A percentile compares a stretch with the other conserved stretches of the same genome.
Conservation (phyloP, 306 rosid species). For the Rosa chinensis region DNA sequence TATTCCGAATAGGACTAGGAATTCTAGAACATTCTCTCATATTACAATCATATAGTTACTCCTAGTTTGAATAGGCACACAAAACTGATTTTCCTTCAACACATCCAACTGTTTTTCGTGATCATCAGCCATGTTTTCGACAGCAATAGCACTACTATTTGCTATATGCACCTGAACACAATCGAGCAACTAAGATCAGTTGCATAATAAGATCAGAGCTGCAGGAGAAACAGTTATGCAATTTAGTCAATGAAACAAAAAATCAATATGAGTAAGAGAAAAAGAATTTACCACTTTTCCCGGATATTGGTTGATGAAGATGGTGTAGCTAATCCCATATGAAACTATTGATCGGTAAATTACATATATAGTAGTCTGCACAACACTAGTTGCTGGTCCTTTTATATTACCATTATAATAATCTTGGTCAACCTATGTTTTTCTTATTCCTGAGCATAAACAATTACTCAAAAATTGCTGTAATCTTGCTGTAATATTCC, state of each 20-base stretch:
- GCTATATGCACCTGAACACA: neutral
- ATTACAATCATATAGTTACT: too few relatives aligned
- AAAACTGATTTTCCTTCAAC: too few relatives aligned
- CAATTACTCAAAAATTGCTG: too few relatives aligned
- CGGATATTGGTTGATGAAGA: neutral
- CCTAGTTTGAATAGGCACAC: too few relatives aligned
- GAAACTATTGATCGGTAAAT: neutral
- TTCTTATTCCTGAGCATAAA: too few relatives aligned
- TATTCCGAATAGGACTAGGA: too few relatives aligned
- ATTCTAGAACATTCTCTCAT: too few relatives aligned
- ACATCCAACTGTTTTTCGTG: neutral
- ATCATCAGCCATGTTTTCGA: neutral
- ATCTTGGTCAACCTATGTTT: too few relatives aligned
- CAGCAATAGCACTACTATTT: neutral
- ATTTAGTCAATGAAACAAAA: neutral
- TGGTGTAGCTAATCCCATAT: neutral
- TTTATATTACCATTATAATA: neutral
- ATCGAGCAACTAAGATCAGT: neutral
- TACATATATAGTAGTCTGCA: neutral
- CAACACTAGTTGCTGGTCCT: neutral
- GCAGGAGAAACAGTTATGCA: neutral
- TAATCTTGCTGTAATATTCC: conserved; percentile 58
- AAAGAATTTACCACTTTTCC: neutral
- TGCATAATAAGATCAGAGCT: neutral
- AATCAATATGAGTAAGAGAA: neutral